A percentile compares a stretch with the other conserved stretches of the same genome.
These are phyloP conservation scores for Moringa oleifera DNA, from an alignment of 345 rosid species.

Conservation along the genomic window DNA sequence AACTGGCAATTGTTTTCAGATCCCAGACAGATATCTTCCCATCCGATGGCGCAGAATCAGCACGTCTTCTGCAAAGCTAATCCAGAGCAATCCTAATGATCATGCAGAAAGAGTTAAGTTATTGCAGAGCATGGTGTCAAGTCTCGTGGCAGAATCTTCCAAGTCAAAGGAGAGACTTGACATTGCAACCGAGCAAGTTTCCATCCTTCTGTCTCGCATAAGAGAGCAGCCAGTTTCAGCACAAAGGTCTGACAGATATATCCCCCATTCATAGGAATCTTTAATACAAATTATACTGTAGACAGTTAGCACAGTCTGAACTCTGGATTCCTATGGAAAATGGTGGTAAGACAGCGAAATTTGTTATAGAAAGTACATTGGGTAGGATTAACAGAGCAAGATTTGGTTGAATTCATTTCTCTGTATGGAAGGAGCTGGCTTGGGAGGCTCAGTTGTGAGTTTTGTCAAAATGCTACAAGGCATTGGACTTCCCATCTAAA, in stretches of 20 bases:
- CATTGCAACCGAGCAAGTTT: slow-evolving; percentile 69
- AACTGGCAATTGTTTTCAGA: slow-evolving; percentile 86
- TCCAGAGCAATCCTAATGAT: slow-evolving; percentile 36
- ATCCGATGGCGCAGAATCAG: slow-evolving; percentile 75
- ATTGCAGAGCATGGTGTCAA: slow-evolving; percentile 67
- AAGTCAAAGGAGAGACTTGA: slow-evolving; percentile 87
- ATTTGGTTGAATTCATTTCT: background rate
- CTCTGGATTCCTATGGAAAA: slow-evolving; percentile 6
- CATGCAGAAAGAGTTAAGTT: slow-evolving; percentile 68
- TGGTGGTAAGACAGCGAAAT: background rate
- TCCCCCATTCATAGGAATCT: slow-evolving; percentile 32
- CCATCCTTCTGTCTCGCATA: slow-evolving; percentile 63
- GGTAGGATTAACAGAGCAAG: background rate
- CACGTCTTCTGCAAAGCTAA: slow-evolving; percentile 38
- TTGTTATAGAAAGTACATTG: background rate
- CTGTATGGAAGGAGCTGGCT: background rate
- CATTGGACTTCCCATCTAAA: no score
- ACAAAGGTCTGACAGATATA: slow-evolving; percentile 28
- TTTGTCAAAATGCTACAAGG: no score
- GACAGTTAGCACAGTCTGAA: background rate
- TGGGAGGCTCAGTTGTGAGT: no score
- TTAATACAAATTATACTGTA: slow-evolving; percentile 10
- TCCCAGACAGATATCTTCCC: slow-evolving; percentile 85
- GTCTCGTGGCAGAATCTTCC: slow-evolving; percentile 61
- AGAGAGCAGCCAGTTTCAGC: slow-evolving; percentile 62